Evolutionary conservation across 768 basidiomycete species (phyloP).

Genomic region (Naganishia vishniacii): DNA sequence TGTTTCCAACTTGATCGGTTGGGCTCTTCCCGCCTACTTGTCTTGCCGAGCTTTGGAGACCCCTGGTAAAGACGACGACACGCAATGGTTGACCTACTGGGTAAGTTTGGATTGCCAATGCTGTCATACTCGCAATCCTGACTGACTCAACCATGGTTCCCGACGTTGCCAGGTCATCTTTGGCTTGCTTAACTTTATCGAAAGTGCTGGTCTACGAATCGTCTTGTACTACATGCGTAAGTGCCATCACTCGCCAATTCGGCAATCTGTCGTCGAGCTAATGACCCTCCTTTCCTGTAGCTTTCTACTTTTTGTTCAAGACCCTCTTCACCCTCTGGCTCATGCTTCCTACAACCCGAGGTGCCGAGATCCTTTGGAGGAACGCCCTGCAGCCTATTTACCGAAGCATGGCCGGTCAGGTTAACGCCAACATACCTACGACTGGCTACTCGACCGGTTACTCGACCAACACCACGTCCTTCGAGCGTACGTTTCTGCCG

Average conservation of each 20-base stretch:
- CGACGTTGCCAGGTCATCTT: slow-evolving; percentile 62
- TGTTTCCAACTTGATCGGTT: slow-evolving; percentile 90
- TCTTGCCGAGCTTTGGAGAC: slow-evolving; percentile 90
- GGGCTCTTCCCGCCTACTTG: slow-evolving; percentile 88
- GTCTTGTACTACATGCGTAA: slow-evolving; percentile 65
- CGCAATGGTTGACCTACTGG: slow-evolving; percentile 99
- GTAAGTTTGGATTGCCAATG: slow-evolving; percentile 26
- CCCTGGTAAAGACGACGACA: slow-evolving; percentile 70
- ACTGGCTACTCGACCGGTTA: slow-evolving; percentile 48
- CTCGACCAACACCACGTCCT: slow-evolving; percentile 44
- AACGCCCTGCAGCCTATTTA: slow-evolving; percentile 73
- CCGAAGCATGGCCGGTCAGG: slow-evolving; percentile 35
- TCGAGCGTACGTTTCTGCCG: slow-evolving; percentile 42
- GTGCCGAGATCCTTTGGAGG: slow-evolving; percentile 76
- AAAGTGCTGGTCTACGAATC: slow-evolving; percentile 72
- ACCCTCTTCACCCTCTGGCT: slow-evolving; percentile 80
- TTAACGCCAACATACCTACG: slow-evolving; percentile 44
- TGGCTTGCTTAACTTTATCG: slow-evolving; percentile 83
- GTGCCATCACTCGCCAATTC: slow-evolving; percentile 13
- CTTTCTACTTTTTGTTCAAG: slow-evolving; percentile 94
- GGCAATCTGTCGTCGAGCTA: neutral
- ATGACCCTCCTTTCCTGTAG: slow-evolving; percentile 50
- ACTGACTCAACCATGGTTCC: too few relatives aligned
- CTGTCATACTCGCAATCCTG: neutral
- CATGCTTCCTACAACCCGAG: slow-evolving; percentile 46